Evolutionary conservation across 2,329 filamentous ascomycete genomes (phyloP).

Genomic region (Fusarium sp.): DNA sequence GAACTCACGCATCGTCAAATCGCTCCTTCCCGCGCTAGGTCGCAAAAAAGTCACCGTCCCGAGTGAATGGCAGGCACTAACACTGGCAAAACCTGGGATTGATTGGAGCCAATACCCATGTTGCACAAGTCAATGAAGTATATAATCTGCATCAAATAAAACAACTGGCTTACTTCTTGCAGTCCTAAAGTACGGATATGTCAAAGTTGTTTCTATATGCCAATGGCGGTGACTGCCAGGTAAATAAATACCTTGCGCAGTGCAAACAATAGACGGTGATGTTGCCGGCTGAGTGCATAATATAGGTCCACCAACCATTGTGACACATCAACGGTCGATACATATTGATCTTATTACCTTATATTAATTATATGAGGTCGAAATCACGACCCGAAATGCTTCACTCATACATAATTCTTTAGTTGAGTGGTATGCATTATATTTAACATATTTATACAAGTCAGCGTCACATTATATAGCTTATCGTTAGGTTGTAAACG

Average conservation of each 20-base stretch:
- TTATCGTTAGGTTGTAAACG: no score
- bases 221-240: neutral
- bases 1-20: constrained; percentile 18
- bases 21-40: constrained; percentile 12
- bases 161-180: neutral
- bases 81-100: constrained; percentile 16
- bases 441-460: neutral
- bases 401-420: neutral
- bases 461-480: no score
- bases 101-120: neutral
- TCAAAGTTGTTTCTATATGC: neutral
- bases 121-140: neutral
- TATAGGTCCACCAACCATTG: neutral
- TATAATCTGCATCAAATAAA: neutral
- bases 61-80: constrained; percentile 12
- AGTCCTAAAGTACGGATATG: neutral
- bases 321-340: neutral
- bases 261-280: constrained; percentile 20
- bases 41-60: neutral
- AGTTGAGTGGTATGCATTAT: neutral
- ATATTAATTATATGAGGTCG: neutral
- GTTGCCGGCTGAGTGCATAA: constrained; percentile 6
- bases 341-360: neutral
- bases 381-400: neutral
- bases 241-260: neutral